Percentiles rank a stretch among this genome's conserved stretches.
These are phyloP conservation scores for Huntiella abstrusa DNA, from an alignment of 2,329 filamentous ascomycete species.

Conservation along the genomic window DNA sequence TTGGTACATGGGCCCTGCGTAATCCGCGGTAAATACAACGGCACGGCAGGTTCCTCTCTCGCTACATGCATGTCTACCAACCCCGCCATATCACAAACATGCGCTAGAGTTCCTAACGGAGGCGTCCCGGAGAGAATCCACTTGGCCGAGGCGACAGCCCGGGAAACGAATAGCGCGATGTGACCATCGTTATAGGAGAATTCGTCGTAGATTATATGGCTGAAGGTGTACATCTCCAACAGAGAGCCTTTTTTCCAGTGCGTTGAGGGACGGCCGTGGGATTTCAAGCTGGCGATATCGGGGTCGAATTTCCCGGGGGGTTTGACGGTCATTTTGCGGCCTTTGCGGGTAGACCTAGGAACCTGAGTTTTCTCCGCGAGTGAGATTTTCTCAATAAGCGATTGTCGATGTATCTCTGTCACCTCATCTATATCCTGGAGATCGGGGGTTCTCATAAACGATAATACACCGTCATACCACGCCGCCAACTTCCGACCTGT, in stretches of 20 bases:
- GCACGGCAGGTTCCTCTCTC: conserved; percentile 17
- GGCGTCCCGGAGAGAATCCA: conserved; percentile 28
- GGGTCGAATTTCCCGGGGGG: not conserved
- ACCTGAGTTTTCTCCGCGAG: conserved; percentile 3
- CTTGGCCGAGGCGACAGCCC: conserved; percentile 18
- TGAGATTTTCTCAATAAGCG: not conserved
- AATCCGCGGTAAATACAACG: conserved; percentile 20
- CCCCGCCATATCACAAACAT: conserved; percentile 19
- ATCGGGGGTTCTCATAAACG: not conserved
- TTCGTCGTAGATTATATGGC: conserved; percentile 25
- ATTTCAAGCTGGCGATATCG: not conserved
- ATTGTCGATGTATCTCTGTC: not conserved
- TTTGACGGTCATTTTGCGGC: not conserved
- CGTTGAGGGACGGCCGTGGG: not conserved
- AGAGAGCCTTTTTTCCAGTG: conserved; percentile 12
- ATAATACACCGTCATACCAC: conserved; percentile 8
- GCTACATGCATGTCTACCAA: conserved; percentile 23
- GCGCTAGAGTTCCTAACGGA: conserved; percentile 19
- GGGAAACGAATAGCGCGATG: conserved; percentile 19
- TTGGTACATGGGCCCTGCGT: conserved; percentile 18
- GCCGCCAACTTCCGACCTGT: conserved; percentile 7
- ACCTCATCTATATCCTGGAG: conserved; percentile 1
- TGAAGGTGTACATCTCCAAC: conserved; percentile 22
- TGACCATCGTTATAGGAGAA: conserved; percentile 22
- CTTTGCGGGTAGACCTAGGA: conserved; percentile 4